Conservation (phyloP, 208 protist species). For the Crithidia acanthocephali region DNA sequence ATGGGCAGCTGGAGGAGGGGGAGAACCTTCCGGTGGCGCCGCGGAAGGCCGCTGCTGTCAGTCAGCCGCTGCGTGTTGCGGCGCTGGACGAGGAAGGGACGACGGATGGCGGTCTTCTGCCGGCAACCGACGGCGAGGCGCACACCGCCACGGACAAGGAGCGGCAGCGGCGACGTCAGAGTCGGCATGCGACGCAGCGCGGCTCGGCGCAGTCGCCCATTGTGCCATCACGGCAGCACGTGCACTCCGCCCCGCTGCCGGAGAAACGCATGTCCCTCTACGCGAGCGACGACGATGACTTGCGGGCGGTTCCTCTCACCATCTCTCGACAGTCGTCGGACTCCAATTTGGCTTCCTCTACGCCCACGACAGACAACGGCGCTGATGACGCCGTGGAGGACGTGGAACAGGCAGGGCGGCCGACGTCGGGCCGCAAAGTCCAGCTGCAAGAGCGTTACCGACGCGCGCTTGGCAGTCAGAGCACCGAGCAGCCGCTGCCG, state of each 20-base stretch:
- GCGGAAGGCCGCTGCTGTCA: background rate
- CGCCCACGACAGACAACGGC: background rate
- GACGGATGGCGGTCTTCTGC: no score
- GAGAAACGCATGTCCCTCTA: background rate
- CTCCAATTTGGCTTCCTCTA: background rate
- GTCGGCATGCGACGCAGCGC: background rate
- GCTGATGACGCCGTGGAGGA: background rate
- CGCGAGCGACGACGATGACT: background rate
- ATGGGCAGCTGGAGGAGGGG: background rate
- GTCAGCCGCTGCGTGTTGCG: background rate
- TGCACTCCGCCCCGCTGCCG: constrained; percentile 7
- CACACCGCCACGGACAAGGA: background rate
- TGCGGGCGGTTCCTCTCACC: background rate
- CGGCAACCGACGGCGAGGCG: background rate
- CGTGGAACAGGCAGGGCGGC: background rate
- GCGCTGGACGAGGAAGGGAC: no score
- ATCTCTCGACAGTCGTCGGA: background rate
- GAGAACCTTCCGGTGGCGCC: background rate
- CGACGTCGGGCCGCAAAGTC: background rate
- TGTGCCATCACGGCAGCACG: background rate
- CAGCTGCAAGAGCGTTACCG: constrained; percentile 8
- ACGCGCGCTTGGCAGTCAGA: background rate
- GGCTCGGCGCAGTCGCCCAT: constrained; percentile 5
- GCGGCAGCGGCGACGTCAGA: background rate
- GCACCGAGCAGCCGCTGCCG: background rate